Evolutionary conservation across 306 rosid species (phyloP), one percentile per base, ranked within the genome.

Genomic region (Casuarina equisetifolia): DNA sequence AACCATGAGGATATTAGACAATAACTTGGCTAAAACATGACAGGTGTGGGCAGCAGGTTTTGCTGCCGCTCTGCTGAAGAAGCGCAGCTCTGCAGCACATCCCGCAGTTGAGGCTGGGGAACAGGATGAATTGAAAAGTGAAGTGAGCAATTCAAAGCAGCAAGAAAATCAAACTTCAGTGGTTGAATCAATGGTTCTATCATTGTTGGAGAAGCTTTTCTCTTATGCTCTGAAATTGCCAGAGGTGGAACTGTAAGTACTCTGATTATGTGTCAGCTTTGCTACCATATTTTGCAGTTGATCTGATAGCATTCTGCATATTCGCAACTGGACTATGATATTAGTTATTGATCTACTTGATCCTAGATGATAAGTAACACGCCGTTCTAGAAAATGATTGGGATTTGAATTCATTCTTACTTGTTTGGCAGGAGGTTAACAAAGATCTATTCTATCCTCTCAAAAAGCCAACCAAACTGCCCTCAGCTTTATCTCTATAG

Each of bases 21-120:
- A 59, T 9, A 72, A 35, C 42, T 68, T 59, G 16, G 48, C 58
- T 52, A 74, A 5, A 76, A 58, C 70, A 38, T 74, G 25, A 43
- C 82, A 95, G 98, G 97, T 95, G 70, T 95, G 96, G 97, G 97
- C 98, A 70, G 96, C 97, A 1, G 98, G 98, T 54, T 95, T 95
- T 78, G 82, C 89, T 73, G 85, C 91, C 0, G 98, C 97, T 32
- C 83, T 92, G 82, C 73, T 95, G 74, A 87, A 92, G 86, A 95
- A 92, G 54, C 83, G 64, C 12, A 91, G 83, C 83, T 87, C 92
- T 59, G 75, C 82, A 20, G 52, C 86, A 54, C 82, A 73, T 67
- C 45, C 84, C 3, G 53, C 39, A 12, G 69, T 48, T 25, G 74
- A 85, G 43, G 82, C 67, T 43, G 70, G 74, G 62, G 82, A 80